Evolutionary conservation across 1,284 basidiomycete genomes (phyloP), one percentile per base, ranked within the genome.

Genomic region (Volvariella volvacea): DNA sequence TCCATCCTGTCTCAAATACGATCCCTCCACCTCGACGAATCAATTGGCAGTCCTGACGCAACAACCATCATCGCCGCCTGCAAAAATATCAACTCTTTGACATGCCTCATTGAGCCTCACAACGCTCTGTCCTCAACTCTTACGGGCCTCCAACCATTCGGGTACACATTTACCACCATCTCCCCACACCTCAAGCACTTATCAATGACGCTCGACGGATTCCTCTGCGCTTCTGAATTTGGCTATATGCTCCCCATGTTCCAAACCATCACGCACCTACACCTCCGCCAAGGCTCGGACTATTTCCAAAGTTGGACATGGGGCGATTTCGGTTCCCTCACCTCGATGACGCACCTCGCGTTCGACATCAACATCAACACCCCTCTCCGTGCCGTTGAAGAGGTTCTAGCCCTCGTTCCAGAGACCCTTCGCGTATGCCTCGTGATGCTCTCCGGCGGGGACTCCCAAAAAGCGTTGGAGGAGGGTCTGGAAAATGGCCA

Each of bases 291-390:
- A 8, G 47, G 46, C 20, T 48, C 50, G 2, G 52, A 49, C 14
- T 47, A 50, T 34, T 51, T 51, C 22, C 22, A 47, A 9, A 42
- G 40, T 16, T 53, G 52, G 52, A 43, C 48, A 16, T 53, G 52
- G 52, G 40, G 22, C 17, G 48, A 48, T 3, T 46, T 53, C n/a
- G 39, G 40, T 17, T 14, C 36, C 7, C 50, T 53, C 22, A 12
- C 47, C 6, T 39, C 47, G 16, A 37, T 53, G 31, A 53, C 52
- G 2, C 47, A 53, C 39, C 41, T 53, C 20, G 47, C 50, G 10
- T 47, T 51, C 17, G 50, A 51, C 32, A 31, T 53, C 22, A 48
- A 48, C 42, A 44, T 49, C 30, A 44, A 43, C n/a, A 39, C 48
- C 4, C 47, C 48, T 14, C 39, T 51, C 2, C 48, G 48, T 15